Base-by-base conservation (phyloP, 2,329 filamentous ascomycete species). In the Sarocladium strictum region DNA sequence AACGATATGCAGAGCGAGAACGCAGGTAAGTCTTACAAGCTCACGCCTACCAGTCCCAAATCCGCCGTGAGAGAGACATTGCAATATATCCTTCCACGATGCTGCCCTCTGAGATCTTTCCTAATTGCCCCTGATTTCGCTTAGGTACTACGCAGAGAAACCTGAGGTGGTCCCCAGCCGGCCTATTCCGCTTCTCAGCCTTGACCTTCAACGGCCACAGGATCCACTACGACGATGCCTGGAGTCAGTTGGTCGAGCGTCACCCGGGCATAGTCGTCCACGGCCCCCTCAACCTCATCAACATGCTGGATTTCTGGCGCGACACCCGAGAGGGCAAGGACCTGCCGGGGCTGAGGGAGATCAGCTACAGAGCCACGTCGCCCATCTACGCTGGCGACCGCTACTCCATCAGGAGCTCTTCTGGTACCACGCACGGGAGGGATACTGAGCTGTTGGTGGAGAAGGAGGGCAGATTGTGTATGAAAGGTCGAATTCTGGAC, bases 131-230 rank as follows among this genome's bases (percentile, higher is more conserved):
- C 15, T 26, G 52, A 40, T 43, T 32, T 19, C 37, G 14, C 51
- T 15, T 17, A 47, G 43, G 43, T 10, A 2, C 60, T 58, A 37
- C 63, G 0, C 41, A 58, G 0, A 64, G 74, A 10, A 63, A 65
- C 14, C 53, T 76, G 3, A 61, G 62, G 19, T 78, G 73, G 75
- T 79, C 77, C 0, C 68, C 74, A 0, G 70, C 73, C 0, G 74
- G 71, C 1, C 77, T 96, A 1, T 95, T 94, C 69, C 83, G 89
- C 17, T 96, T 91, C 73, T 91, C 87, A 0, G 89, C 89, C 0
- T 72, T 96, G 38, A 95, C 89, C 0, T 91, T 91, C 73, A 96
- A 96, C 65, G 89, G 83, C 0, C 91, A 96, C 68, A 85, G 83
- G 60, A 95, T 96, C 54, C 91, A 96, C 67, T 86, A 93, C 61